These are phyloP conservation scores for Raphanus sativus DNA, from an alignment of 345 rosid genomes.

Conservation along the genomic window DNA sequence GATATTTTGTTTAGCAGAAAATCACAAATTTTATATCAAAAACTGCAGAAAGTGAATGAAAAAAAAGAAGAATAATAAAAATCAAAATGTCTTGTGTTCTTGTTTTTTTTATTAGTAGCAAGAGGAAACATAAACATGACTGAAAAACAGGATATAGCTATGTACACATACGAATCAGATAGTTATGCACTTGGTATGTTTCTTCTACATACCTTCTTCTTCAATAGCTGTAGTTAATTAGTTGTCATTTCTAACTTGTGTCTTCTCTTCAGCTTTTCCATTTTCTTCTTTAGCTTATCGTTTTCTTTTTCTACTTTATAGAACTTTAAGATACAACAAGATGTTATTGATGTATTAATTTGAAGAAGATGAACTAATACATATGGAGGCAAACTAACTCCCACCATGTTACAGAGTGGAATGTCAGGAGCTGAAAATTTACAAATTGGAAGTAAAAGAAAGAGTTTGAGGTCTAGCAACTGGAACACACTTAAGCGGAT, in stretches of 20 bases:
- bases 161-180: constrained; percentile 18
- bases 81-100: constrained; percentile 35
- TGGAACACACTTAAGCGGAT: neutral
- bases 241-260: constrained; percentile 91
- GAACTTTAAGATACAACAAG: constrained; percentile 28
- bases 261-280: constrained; percentile 73
- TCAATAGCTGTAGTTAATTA: constrained; percentile 67
- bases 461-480: neutral
- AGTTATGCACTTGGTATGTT: constrained; percentile 23
- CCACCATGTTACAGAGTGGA: neutral
- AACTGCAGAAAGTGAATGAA: too few species aligned
- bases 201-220: constrained; percentile 32
- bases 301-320: constrained; percentile 57
- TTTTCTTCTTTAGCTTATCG: constrained; percentile 82
- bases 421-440: neutral
- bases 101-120: too few species aligned
- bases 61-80: too few species aligned
- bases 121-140: too few species aligned
- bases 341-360: neutral
- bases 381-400: neutral
- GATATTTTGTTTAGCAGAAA: too few species aligned
- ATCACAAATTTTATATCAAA: too few species aligned
- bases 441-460: neutral
- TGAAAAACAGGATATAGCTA: too few species aligned
- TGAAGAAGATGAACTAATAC: neutral